Base-by-base conservation (phyloP, 1,284 basidiomycete species). In the Cystobasidium sp. region DNA sequence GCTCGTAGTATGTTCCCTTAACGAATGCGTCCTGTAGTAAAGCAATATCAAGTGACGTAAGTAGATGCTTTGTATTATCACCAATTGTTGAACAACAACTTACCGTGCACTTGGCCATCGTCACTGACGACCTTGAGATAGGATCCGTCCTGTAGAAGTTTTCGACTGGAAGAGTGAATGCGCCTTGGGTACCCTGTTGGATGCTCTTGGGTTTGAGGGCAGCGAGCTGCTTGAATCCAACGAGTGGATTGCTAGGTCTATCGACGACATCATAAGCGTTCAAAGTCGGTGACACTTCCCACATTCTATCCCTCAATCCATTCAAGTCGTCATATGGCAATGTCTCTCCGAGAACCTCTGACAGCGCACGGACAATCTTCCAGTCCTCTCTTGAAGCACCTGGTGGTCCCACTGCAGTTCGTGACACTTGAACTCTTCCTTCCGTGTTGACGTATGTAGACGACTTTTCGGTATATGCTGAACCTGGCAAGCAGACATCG, bases 111-210 rank as follows among this genome's bases (percentile, higher is more conserved):
- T 74, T 67, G 20, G 72, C 72, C 72, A 80, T 80, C 39, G 78
- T 80, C 22, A 77, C 77, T 77, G 81, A 80, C 22, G 82, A 79
- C 56, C 84, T 78, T 64, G 81, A 82, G 63, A 85, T 81, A 14
- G 91, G 88, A 83, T 96, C 94, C 8, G 96, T 98, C 84, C 94
- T 90, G 85, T 98, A 99, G 84, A 98, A 99, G 86, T 97, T 97
- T 73, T 85, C 80, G 79, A 99, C 91, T 2, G 94, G 91, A 83
- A 90, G 92, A 83, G 86, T 86, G 84, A 98, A 89, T 9, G 88
- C 85, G 55, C 84, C 84, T 7, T 87, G 87, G 2, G 87, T 86
- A 8, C 80, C 77, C 8, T 80, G 75, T 43, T 77, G 51, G 41
- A 78, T 77, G 39, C 79, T 53, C 49, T 88, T 85, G 82, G 88